Base-by-base conservation (phyloP, 2,329 filamentous ascomycete genomes). In the Alternaria postmessia region DNA sequence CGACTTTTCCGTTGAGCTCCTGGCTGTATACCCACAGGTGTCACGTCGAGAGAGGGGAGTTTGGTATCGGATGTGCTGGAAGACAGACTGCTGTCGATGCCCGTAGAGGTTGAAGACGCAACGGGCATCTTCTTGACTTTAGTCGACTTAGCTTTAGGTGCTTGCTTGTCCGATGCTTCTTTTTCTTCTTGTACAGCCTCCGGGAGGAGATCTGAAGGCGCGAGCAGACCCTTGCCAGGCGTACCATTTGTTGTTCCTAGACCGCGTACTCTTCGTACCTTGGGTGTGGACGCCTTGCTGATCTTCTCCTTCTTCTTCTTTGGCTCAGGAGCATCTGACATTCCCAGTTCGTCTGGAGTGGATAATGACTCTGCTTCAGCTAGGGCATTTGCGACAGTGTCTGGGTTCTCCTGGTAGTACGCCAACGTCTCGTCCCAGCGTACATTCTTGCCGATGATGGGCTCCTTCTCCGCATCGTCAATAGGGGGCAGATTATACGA, bases 341-440 rank as follows among this genome's bases (percentile, higher is more conserved):
- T 60, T 26, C 70, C 69, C 7, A 76, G 65, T 57, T 77, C 76
- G 48, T 76, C 74, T 11, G 71, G 76, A 2, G 73, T 76, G 1
- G 74, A 69, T 7, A 76, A 52, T 24, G 68, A 70, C 51, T 73
- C 70, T 8, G 70, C 71, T n/a, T 77, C 73, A 1, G 72, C 75
- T 22, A 70, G 41, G 14, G 65, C 64, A 32, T 67, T 67, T 20
- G 70, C 67, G 8, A 72, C 36, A 7, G 69, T 74, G 14, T 75
- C 73, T 12, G 70, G 74, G 42, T 68, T 72, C 59, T 81, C 80
- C 46, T 80, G 81, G 62, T 80, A 83, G 57, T 82, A 81, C 6
- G 77, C 79, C 9, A 85, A 69, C 28, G 77, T 79, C 63, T 82
- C 77, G 44, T 83, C 81, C 83, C 83, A 85, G 11, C 73, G 75